These are phyloP conservation scores for Ceratocystis eucalypticola DNA, from an alignment of 2,329 filamentous ascomycete genomes.

Conservation along the genomic window DNA sequence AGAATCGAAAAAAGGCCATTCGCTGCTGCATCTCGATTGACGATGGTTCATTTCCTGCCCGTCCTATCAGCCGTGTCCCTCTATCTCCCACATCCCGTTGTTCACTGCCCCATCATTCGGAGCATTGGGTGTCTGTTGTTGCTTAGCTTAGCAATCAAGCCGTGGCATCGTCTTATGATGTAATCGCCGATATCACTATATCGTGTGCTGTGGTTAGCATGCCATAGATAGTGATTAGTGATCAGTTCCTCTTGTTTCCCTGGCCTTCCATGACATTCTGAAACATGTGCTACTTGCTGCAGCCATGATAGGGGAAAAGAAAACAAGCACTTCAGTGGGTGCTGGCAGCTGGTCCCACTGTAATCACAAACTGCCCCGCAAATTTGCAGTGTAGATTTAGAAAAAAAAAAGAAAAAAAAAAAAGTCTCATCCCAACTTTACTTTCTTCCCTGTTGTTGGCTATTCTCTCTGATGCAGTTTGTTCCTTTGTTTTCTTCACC, in stretches of 20 bases:
- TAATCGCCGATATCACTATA: neutral
- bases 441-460: neutral
- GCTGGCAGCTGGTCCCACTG: neutral
- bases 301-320: neutral
- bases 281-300: neutral
- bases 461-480: neutral
- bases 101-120: no score
- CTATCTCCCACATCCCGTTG: no score
- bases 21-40: no score
- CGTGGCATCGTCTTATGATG: neutral
- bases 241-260: neutral
- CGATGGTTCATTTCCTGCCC: no score
- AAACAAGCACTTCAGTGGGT: no score
- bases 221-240: neutral
- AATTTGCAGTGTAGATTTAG: neutral
- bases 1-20: no score
- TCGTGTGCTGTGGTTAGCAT: neutral
- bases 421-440: neutral
- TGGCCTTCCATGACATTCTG: neutral
- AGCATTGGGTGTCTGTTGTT: no score
- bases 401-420: no score
- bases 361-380: neutral
- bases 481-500: neutral
- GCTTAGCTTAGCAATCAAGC: no score
- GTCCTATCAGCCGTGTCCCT: no score